A percentile compares a stretch with the other conserved stretches of the same genome.
Conservation (phyloP, 192 early-diverging fungal species). For the Dissophora ornata region DNA sequence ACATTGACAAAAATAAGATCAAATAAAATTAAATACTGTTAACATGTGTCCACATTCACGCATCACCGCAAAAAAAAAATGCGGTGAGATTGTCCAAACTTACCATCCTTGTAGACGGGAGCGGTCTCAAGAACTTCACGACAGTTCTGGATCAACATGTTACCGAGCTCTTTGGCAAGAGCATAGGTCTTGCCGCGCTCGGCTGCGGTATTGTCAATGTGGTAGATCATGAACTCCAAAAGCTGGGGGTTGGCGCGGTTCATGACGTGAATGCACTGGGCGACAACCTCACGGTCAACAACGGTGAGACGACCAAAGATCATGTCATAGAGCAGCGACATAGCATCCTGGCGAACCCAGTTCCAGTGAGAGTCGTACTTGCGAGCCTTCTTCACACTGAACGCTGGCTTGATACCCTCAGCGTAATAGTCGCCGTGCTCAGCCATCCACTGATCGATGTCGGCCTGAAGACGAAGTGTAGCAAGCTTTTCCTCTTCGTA, state of each 20-base stretch:
- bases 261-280: slow-evolving; percentile 91
- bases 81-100: slow-evolving; percentile 30
- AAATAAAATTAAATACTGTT: background rate
- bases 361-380: slow-evolving; percentile 97
- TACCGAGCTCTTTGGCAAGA: slow-evolving; percentile 81
- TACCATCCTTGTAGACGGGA: slow-evolving; percentile 92
- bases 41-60: no score
- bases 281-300: slow-evolving; percentile 93
- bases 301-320: slow-evolving; percentile 88
- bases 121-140: slow-evolving; percentile 78
- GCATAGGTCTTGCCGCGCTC: slow-evolving; percentile 87
- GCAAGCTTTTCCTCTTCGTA: slow-evolving; percentile 76
- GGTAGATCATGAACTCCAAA: slow-evolving; percentile 89
- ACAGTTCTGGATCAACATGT: slow-evolving; percentile 91
- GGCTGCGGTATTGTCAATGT: slow-evolving; percentile 80
- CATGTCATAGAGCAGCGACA: slow-evolving; percentile 91
- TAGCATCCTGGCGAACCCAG: slow-evolving; percentile 92
- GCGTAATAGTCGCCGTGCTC: slow-evolving; percentile 95
- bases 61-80: slow-evolving; percentile 2
- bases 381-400: slow-evolving; percentile 88
- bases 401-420: slow-evolving; percentile 88
- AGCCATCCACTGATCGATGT: slow-evolving; percentile 89
- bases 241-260: slow-evolving; percentile 86
- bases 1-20: slow-evolving; percentile 7
- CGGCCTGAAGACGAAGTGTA: slow-evolving; percentile 76